These are phyloP conservation scores for Leptographium radiaticola DNA, from an alignment of 2,329 filamentous ascomycete species.

Conservation along the genomic window DNA sequence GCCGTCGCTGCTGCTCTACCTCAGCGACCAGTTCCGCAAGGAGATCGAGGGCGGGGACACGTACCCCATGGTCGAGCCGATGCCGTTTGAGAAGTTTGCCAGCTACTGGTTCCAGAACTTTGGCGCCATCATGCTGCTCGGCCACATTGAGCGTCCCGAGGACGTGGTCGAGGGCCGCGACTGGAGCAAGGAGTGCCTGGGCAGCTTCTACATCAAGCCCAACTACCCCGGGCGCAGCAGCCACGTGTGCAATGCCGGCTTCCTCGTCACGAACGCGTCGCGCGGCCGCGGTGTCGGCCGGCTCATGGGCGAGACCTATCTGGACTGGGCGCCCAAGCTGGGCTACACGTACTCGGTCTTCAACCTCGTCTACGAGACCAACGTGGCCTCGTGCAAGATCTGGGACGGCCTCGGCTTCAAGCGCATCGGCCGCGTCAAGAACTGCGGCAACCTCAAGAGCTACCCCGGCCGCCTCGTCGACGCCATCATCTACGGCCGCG, in stretches of 20 bases:
- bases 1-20: constrained; percentile 57
- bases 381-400: constrained; percentile 77
- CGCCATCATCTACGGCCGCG: constrained; percentile 66
- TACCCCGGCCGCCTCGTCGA: constrained; percentile 57
- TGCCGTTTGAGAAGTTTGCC: constrained; percentile 62
- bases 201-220: constrained; percentile 88
- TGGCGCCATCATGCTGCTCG: constrained; percentile 74
- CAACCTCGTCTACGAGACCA: constrained; percentile 89
- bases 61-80: constrained; percentile 72
- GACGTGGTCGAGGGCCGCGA: constrained; percentile 49
- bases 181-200: constrained; percentile 71
- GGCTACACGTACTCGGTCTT: constrained; percentile 90
- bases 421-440: constrained; percentile 72
- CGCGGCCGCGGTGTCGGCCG: constrained; percentile 63
- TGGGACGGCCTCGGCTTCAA: constrained; percentile 92
- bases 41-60: constrained; percentile 89
- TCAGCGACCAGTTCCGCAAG: constrained; percentile 73
- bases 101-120: constrained; percentile 89
- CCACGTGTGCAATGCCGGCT: constrained; percentile 79
- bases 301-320: constrained; percentile 62
- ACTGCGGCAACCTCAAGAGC: constrained; percentile 55
- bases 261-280: constrained; percentile 60
- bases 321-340: constrained; percentile 66
- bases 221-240: constrained; percentile 87
- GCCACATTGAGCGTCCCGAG: constrained; percentile 50